Base-by-base conservation (phyloP, 768 basidiomycete genomes). In the Vishniacozyma victoriae region DNA sequence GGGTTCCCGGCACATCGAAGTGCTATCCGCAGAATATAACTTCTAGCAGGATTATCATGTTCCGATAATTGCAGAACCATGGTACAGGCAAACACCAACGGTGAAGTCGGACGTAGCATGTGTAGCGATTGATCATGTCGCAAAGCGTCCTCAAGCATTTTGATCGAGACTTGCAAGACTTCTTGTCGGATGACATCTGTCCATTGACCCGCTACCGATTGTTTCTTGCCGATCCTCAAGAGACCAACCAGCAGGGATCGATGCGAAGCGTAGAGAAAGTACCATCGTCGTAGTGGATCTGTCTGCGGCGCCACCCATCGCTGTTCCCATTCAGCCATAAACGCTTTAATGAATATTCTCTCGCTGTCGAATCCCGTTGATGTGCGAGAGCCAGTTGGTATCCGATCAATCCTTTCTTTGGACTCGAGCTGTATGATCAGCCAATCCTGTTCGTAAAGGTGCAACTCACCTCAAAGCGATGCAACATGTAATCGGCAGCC, bases 401-500 rank as follows among this genome's bases (percentile, higher is more conserved):
- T 41, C 6, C 33, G 48, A 15, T 15, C 31, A 20, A 49, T 35
- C 19, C 48, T 26, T 18, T 42, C 41, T 19, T 49, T 49, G 19
- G 40, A 41, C 26, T 49, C 48, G 5, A 31, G 40, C 48, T 49
- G 25, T 26, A 22, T 15, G 15, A 15, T 15, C 12, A 24, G 4
- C 26, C 24, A 23, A 27, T n/a, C 26, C n/a, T n/a, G 6, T 14
- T 26, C 19, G 33, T 3, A 46, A 12, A 38, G 22, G 6, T 19
- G 19, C 3, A 46, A 36, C 48, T 13, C 14, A 49, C 48, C 24
- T 49, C 48, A 18, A 49, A 49, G 13, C 48, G 48, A 42, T 49
- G 41, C 41, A 49, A 37, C n/a, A 41, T 33, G 36, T 49, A 49
- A 35, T 49, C 48, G 26, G 48, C 48, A 24, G 48, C 48, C 22